Evolutionary conservation across 1,139 yeast genomes (phyloP).

Genomic region (Yamadazyma blattariae): DNA sequence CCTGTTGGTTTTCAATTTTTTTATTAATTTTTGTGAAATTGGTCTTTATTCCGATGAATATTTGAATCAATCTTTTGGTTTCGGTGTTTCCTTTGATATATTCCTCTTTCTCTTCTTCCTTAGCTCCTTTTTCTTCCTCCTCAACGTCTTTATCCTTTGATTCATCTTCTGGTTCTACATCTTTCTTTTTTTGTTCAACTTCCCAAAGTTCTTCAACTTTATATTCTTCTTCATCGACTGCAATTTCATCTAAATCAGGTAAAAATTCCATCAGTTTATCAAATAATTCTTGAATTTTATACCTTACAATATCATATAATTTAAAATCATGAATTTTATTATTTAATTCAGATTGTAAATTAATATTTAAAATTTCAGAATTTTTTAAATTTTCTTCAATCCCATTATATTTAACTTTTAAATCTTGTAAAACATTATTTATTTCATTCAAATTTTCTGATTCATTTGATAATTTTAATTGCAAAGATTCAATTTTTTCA

Average conservation of each 20-base stretch:
- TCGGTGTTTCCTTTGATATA: slow-evolving; percentile 5
- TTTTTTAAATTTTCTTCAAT: slow-evolving; percentile 3
- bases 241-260: slow-evolving; percentile 11
- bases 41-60: slow-evolving; percentile 7
- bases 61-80: slow-evolving; percentile 5
- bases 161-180: slow-evolving; percentile 9
- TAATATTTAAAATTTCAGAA: background rate
- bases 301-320: slow-evolving; percentile 12
- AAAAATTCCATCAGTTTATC: slow-evolving; percentile 7
- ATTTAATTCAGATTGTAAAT: slow-evolving; percentile 1
- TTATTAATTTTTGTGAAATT: slow-evolving; percentile 7
- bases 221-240: slow-evolving; percentile 11
- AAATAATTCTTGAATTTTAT: slow-evolving; percentile 9
- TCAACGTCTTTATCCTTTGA: slow-evolving; percentile 5
- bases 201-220: slow-evolving; percentile 8
- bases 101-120: slow-evolving; percentile 9
- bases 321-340: slow-evolving; percentile 9
- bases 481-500: slow-evolving; percentile 1
- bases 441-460: slow-evolving; percentile 1
- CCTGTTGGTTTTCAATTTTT: background rate
- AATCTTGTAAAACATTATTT: background rate
- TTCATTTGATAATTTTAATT: background rate
- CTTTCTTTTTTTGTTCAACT: slow-evolving; percentile 6
- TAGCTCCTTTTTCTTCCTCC: slow-evolving; percentile 7
- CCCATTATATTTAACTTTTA: background rate